Evolutionary conservation across 2,329 filamentous ascomycete species (phyloP), one percentile per base, ranked within the genome.

Genomic region (Talaromyces amestolkiae): DNA sequence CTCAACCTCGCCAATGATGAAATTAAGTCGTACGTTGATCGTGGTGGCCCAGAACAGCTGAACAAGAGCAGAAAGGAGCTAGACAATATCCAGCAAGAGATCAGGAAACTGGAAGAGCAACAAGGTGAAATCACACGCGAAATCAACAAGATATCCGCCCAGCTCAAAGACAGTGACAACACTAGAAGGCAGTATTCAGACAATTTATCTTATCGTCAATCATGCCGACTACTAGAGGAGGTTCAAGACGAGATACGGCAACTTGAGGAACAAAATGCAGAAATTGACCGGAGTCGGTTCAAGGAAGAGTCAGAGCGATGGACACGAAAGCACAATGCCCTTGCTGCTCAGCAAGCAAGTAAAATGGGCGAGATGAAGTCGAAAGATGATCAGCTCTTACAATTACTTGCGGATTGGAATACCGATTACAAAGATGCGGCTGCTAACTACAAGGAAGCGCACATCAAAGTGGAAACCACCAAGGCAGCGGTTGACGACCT

Each of bases 401-500:
- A 90, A 64, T 82, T 93, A n/a, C 78, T 92, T 31, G 81, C 85
- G 11, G 92, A 97, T 71, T 99, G 90, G 86, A 85, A 96, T 58
- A 87, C 89, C 10, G 91, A 97, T 70, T 97, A 97, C 82, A 89
- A 92, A 74, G 86, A 94, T 74, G 92, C 94, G 13, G 89, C 89
- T 51, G 77, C 83, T 47, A 90, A 91, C 70, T 98, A 93, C 79
- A 92, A 92, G 71, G 89, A 96, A 79, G 86, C 91, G 7, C 91
- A 96, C 76, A 92, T 98, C 80, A 90, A 91, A 70, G 91, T 97
- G 0, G 92, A 89, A 80, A 96, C 93, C 0, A 97, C 92, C 58
- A 96, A 93, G 77, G 94, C 93, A 3, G 94, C 93, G 2, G 91
- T 97, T 63, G 92, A 96, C 65, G 95, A 99, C 75, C 82, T 99